Base-by-base conservation (phyloP, 306 rosid species). In the Argentina anserina region DNA sequence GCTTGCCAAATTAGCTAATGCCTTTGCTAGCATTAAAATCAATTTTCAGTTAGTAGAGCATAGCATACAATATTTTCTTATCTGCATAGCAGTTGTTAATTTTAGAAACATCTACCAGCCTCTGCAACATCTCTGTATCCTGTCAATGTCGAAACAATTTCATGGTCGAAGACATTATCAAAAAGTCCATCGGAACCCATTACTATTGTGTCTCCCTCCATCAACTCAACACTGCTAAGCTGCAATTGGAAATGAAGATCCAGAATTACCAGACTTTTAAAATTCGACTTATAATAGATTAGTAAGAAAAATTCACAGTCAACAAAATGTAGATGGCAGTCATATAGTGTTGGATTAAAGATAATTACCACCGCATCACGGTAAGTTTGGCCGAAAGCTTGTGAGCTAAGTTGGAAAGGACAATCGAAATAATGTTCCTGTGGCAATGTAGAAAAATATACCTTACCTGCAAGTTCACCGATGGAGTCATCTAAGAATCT, bases 371-470 rank as follows among this genome's bases (percentile, higher is more conserved):
- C 72, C 31, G 97, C 99, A 75, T 91, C 97, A 40, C 86, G 95
- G 81, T 85, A 94, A 40, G 97, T 94, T 81, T 94, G 99, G 77
- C 97, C 90, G 63, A 80, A 82, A n/a, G 67, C 71, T 84, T 84
- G 86, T 67, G 97, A 94, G 86, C 97, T 87, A 71, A 90, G 84
- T 82, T 94, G 99, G 80, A 77, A 94, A 42, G 97, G 99, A 76
- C 96, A 94, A 49, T 94, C 91, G 75, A 94, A 94, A 70, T 85
- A 94, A 79, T 91, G 99, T 80, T 94, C 99, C 80, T 91, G 99
- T 11, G 97, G 97, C 75, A 84, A 80, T 42, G 96, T 88, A 70
- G 97, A 85, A 84, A 84, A 94, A 41, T 84, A 43, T 13, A 87
- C 70, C 65, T 46, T 73, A 78, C 93, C 99, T 95, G 85, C 34